Evolutionary conservation across 108 stramenopile genomes (phyloP).

Genomic region (Skeletonema marinoi): DNA sequence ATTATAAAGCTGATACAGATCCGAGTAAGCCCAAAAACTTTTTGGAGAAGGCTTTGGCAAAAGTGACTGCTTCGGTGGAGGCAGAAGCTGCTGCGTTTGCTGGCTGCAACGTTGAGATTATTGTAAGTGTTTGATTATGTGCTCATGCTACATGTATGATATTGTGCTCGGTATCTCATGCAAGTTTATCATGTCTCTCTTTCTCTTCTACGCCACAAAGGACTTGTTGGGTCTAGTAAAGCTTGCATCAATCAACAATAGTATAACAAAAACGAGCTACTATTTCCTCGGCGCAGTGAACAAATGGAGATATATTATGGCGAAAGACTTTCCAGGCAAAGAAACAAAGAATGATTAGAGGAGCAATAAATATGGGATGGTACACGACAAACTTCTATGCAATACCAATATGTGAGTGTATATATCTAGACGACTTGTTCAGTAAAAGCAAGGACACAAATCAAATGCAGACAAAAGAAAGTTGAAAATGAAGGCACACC

Average conservation of each 20-base stretch:
- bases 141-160: too few species aligned
- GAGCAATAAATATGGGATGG: background rate
- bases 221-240: slow-evolving; percentile 50
- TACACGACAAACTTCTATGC: background rate
- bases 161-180: background rate
- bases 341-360: slow-evolving; percentile 8
- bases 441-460: too few species aligned
- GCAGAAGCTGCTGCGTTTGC: slow-evolving; percentile 69
- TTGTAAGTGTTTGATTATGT: background rate
- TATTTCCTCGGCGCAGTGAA: slow-evolving; percentile 65
- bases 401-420: too few species aligned
- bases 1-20: slow-evolving; percentile 65
- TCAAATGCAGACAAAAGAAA: too few species aligned
- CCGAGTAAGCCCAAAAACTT: slow-evolving; percentile 63
- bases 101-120: slow-evolving; percentile 24
- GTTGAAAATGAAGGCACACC: too few species aligned
- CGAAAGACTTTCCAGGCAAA: slow-evolving; percentile 21
- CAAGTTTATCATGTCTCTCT: background rate
- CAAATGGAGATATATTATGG: slow-evolving; percentile 36
- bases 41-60: slow-evolving; percentile 52
- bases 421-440: too few species aligned
- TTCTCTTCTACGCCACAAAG: background rate
- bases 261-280: slow-evolving; percentile 49
- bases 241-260: slow-evolving; percentile 51
- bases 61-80: slow-evolving; percentile 61